Evolutionary conservation across 345 rosid genomes (phyloP), one percentile per base, ranked within the genome.

Genomic region (Firmiana major): DNA sequence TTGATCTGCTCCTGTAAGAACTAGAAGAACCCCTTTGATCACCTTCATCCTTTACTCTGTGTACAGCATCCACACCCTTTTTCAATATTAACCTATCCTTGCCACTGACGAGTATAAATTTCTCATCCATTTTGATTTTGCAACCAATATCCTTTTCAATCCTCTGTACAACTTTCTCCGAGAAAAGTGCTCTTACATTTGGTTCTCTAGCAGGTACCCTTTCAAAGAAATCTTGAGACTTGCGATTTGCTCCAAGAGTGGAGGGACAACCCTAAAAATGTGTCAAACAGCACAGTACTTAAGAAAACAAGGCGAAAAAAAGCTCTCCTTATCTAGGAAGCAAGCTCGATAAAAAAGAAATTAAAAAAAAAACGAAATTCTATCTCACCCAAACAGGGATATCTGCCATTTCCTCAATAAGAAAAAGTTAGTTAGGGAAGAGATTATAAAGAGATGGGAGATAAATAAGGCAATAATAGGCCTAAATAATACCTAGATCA

Each of bases 11-110:
- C 83, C 81, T 83, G 73, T 78, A 93, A 81, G 93, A 79, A 71
- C 82, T 82, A 85, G 95, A 88, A 75, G 93, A 83, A 42, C 83
- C 93, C 86, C 83, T 92, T 46, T 71, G 85, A 81, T 88, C 91
- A 77, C 91, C 88, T 68, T 84, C 98, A 63, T 90, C 93, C 78
- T 90, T 96, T 73, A 91, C 80, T 83, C 85, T 93, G 84, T 89
- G 97, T 83, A 92, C 97, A 79, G 97, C 97, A 92, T 96, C 99
- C 71, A 92, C 97, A 81, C 99, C 99, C 82, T 96, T 96, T 74
- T 91, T 84, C 85, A 96, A 83, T 76, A 96, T 84, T 73, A 94
- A 87, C 81, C 94, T 93, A 78, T 93, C 98, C 86, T 90, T 92
- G 73, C 99, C 99, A 85, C 95, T 94, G 71, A 96, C 99, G 74